Percentiles rank a stretch among this genome's conserved stretches.
Evolutionary conservation across 345 rosid species (phyloP).

Genomic region (Murraya koenigii): DNA sequence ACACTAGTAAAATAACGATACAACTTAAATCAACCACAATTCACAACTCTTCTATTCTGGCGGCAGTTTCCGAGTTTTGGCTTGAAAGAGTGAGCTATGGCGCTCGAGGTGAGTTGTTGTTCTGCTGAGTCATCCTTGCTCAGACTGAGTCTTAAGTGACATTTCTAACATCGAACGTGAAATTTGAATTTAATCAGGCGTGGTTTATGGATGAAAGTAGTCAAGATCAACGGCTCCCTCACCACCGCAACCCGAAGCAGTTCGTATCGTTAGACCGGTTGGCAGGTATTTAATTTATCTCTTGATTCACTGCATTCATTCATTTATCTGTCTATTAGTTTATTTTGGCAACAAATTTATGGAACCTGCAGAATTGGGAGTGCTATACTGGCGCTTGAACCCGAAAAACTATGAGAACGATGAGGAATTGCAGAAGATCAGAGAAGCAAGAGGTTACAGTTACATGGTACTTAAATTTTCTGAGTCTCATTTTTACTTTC

Average conservation of each 20-base stretch:
- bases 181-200: slow-evolving; percentile 36
- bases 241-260: slow-evolving; percentile 43
- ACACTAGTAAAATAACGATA: not conserved
- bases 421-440: slow-evolving; percentile 52
- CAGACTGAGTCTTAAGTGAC: not conserved
- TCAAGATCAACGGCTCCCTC: slow-evolving; percentile 58
- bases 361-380: slow-evolving; percentile 58
- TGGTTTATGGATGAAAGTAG: slow-evolving; percentile 61
- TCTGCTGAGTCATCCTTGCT: not conserved
- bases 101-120: slow-evolving; percentile 44
- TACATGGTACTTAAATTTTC: slow-evolving; percentile 55
- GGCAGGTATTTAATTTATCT: slow-evolving; percentile 33
- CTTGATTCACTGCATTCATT: not conserved
- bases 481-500: not conserved
- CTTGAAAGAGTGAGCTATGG: slow-evolving; percentile 18
- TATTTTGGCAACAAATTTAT: not conserved
- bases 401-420: slow-evolving; percentile 74
- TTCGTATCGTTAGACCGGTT: slow-evolving; percentile 41
- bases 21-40: not conserved
- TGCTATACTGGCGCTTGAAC: slow-evolving; percentile 76
- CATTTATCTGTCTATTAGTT: not conserved
- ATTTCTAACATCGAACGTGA: not conserved
- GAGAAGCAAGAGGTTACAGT: slow-evolving; percentile 77
- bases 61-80: not conserved
- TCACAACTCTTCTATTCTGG: not conserved